phyloP scores from a whole-genome alignment of 2,329 filamentous ascomycete species.

The Penicillium janthinellum region DNA sequence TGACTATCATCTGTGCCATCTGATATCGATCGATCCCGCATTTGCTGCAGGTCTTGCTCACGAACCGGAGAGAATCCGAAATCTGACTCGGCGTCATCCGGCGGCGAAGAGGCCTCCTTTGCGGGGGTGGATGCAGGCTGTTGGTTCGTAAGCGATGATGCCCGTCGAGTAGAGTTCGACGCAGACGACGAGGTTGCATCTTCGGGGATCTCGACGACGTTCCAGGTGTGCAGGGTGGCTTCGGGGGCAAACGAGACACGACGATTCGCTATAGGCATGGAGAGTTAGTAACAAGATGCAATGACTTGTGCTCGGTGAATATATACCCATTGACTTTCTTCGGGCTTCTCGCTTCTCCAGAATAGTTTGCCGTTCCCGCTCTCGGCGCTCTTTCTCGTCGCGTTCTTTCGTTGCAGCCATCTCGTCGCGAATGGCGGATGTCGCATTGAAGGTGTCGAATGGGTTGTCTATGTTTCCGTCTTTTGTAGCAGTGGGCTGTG shows the following conservation, averaged over 20 bases:
- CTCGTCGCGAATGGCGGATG: constrained; percentile 45
- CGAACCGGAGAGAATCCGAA: constrained; percentile 63
- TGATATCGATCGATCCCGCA: constrained; percentile 42
- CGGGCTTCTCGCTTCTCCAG: constrained; percentile 80
- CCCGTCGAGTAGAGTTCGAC: constrained; percentile 73
- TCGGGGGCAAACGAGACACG: constrained; percentile 97
- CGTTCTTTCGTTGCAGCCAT: constrained; percentile 69
- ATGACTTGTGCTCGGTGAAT: neutral
- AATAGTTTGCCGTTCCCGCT: constrained; percentile 61
- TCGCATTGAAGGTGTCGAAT: constrained; percentile 49
- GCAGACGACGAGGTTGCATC: constrained; percentile 78
- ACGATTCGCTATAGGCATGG: constrained; percentile 65
- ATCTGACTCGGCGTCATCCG: constrained; percentile 61
- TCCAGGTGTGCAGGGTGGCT: constrained; percentile 95
- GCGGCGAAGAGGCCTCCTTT: constrained; percentile 63
- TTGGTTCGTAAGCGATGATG: constrained; percentile 59
- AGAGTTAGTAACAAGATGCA: constrained; percentile 18
- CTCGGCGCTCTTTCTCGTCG: constrained; percentile 65
- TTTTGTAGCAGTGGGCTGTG: constrained; percentile 33
- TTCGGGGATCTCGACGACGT: constrained; percentile 85
- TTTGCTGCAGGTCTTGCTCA: constrained; percentile 66
- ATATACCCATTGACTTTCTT: constrained; percentile 76
- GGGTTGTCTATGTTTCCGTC: constrained; percentile 51
- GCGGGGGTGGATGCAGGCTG: constrained; percentile 45
- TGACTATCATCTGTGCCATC: constrained; percentile 59